phyloP scores from a whole-genome alignment of 768 basidiomycete genomes.

The Russula brevipes region DNA sequence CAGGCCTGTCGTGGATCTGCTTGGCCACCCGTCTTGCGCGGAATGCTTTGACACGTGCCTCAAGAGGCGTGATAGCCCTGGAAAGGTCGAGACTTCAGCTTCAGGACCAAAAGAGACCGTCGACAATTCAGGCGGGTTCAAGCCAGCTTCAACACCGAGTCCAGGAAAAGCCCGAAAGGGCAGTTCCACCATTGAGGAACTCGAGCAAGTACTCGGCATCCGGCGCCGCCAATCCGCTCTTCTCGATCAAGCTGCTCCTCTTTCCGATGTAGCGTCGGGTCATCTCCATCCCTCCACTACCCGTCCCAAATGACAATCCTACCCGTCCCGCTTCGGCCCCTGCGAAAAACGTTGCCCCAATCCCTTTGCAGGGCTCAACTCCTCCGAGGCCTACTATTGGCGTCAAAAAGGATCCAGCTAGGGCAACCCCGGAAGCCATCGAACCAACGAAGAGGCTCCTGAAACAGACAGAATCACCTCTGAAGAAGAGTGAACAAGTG shows the following conservation, averaged over 20 bases:
- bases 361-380: not conserved
- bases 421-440: conserved; percentile 46
- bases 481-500: conserved; percentile 21
- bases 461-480: conserved; percentile 32
- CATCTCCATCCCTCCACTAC: not conserved
- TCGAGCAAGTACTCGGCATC: conserved; percentile 33
- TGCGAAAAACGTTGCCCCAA: not conserved
- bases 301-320: not conserved
- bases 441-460: conserved; percentile 58
- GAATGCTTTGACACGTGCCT: conserved; percentile 79
- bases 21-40: conserved; percentile 72
- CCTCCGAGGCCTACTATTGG: not conserved
- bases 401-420: conserved; percentile 12
- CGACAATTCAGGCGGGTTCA: conserved; percentile 45
- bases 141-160: conserved; percentile 28
- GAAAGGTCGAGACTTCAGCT: conserved; percentile 30
- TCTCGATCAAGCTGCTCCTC: conserved; percentile 6
- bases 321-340: not conserved
- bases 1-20: conserved; percentile 74
- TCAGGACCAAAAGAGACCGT: conserved; percentile 28
- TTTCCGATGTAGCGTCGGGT: not conserved
- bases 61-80: conserved; percentile 39
- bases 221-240: conserved; percentile 28
- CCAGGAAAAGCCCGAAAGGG: conserved; percentile 28
- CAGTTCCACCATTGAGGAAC: conserved; percentile 35